Evolutionary conservation across 352 stramenopile genomes (phyloP), one percentile per base, ranked within the genome.

Genomic region (Pythium brachiatum): DNA sequence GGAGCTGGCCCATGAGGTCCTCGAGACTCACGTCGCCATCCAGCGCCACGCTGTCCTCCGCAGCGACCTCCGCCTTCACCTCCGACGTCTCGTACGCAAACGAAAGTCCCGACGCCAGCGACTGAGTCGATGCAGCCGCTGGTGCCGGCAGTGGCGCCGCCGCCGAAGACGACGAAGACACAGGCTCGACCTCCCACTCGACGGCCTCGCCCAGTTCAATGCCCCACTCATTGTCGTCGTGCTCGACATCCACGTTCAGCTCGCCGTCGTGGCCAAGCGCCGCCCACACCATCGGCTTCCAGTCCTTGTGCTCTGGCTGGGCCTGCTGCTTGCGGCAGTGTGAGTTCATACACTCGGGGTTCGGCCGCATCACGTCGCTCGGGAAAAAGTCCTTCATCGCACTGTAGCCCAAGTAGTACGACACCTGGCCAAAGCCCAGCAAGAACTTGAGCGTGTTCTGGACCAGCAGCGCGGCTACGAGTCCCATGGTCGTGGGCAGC

Each of bases 381-480:
- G 88, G 89, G 65, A 97, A 96, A 47, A 94, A 95, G 53, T 97
- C 85, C 34, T 80, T 91, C 78, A 96, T 86, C 13, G 88, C 85
- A 53, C 83, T 93, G 71, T 96, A 97, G 32, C 85, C 86, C 27
- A 95, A 57, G 48, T 94, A 96, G 67, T 97, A 96, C 51, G 87
- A 91, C 25, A 95, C 58, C 43, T 95, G 83, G 5, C 89, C 89
- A 57, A 97, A 97, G 21, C 68, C 66, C 2, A 97, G 68, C 15
- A 97, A 57, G 51, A 86, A 91, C 74, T 97, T 97, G 29, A 97
- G 79, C 53, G 81, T 78, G 62, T 97, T 96, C 62, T 97, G 89
- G 55, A 95, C 87, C 13, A 97, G 72, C 62, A 96, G 57, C 15
- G 86, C 84, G 8, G 89, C 87, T 5, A 97, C 83, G 15, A 97